Percentiles rank a stretch among this genome's conserved stretches.
These are phyloP conservation scores for Cutaneotrichosporon cutaneum DNA, from an alignment of 1,284 basidiomycete species.

Conservation along the genomic window DNA sequence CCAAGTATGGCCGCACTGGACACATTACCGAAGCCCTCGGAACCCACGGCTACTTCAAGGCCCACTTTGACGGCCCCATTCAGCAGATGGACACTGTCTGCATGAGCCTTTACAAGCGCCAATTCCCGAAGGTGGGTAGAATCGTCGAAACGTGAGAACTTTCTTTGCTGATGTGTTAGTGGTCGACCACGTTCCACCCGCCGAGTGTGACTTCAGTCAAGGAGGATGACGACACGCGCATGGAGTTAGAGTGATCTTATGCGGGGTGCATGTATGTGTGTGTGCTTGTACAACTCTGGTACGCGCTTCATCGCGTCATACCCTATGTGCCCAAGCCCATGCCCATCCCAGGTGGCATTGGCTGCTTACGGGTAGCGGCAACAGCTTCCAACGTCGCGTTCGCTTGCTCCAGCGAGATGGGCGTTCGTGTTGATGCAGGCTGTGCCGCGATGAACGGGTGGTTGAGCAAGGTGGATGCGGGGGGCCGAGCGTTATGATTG, in stretches of 20 bases:
- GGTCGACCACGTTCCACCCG: constrained; percentile 32
- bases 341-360: constrained; percentile 8
- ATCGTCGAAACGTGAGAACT: not conserved
- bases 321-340: constrained; percentile 3
- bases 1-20: constrained; percentile 87
- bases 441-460: constrained; percentile 65
- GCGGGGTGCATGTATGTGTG: not conserved
- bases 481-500: constrained; percentile 76
- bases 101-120: constrained; percentile 85
- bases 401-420: constrained; percentile 21
- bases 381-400: constrained; percentile 20
- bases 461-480: constrained; percentile 70
- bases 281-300: not conserved
- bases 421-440: constrained; percentile 2
- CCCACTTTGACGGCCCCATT: constrained; percentile 91
- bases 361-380: constrained; percentile 16
- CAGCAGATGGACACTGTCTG: constrained; percentile 95
- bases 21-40: constrained; percentile 93
- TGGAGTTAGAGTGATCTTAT: not conserved
- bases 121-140: constrained; percentile 65
- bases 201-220: not conserved
- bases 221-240: not conserved
- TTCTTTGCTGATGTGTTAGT: constrained; percentile 18
- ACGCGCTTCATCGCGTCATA: not conserved
- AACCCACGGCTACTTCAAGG: constrained; percentile 98